phyloP scores from a whole-genome alignment of 2,329 filamentous ascomycete species.

The Colletotrichum acutatum region DNA sequence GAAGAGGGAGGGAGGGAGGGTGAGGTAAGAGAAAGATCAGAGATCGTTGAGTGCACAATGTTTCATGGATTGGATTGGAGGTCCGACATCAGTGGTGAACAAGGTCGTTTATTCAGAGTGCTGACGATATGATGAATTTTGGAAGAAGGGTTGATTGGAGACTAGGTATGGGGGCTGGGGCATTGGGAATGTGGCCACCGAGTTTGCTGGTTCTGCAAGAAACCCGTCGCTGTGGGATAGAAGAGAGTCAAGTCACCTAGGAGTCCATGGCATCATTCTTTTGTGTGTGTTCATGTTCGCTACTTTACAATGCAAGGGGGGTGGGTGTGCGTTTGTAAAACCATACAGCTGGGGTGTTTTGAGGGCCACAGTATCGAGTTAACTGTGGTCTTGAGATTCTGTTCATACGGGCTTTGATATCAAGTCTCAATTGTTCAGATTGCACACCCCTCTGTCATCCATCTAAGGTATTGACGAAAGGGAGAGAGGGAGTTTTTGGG shows the following conservation, averaged over 20 bases:
- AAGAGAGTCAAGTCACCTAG: neutral
- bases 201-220: neutral
- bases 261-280: neutral
- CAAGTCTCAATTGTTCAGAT: neutral
- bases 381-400: slow-evolving; percentile 17
- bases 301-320: neutral
- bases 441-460: slow-evolving; percentile 2
- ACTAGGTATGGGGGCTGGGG: no score
- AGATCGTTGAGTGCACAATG: neutral
- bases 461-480: neutral
- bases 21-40: neutral
- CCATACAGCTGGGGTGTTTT: neutral
- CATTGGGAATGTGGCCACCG: neutral
- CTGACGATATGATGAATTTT: neutral
- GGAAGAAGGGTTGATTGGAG: neutral
- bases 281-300: neutral
- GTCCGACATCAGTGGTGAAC: neutral
- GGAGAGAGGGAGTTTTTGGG: neutral
- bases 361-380: slow-evolving; percentile 20
- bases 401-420: neutral
- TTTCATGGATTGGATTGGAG: neutral
- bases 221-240: neutral
- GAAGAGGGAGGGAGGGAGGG: no score
- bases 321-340: neutral
- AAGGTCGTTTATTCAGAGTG: neutral